Evolutionary conservation across 805 yeast genomes (phyloP).

Genomic region (Yarrowia sp.): DNA sequence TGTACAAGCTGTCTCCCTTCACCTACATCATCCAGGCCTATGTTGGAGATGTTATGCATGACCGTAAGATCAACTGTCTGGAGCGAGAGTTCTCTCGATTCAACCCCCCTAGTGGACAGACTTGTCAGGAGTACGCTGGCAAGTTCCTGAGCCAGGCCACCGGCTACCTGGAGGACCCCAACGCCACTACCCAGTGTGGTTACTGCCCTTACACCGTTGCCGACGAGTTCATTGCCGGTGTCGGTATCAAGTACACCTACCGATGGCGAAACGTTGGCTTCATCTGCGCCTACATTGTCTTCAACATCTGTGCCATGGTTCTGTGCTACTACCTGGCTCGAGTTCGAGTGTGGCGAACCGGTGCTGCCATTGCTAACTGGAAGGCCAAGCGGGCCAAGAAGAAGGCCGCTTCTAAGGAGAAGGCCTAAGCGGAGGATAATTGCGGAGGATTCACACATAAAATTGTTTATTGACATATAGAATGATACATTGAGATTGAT

Average conservation of each 20-base stretch:
- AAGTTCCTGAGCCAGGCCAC: slow-evolving; percentile 53
- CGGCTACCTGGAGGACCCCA: slow-evolving; percentile 67
- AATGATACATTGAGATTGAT: slow-evolving; percentile 27
- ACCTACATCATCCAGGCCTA: slow-evolving; percentile 72
- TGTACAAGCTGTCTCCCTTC: slow-evolving; percentile 75
- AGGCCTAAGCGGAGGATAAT: slow-evolving; percentile 17
- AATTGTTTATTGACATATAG: slow-evolving; percentile 25
- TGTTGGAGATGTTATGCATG: slow-evolving; percentile 58
- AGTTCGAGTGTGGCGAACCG: slow-evolving; percentile 42
- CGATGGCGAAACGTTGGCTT: slow-evolving; percentile 75
- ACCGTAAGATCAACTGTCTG: slow-evolving; percentile 59
- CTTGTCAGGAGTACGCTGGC: slow-evolving; percentile 66
- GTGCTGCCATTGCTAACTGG: slow-evolving; percentile 32
- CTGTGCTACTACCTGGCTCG: slow-evolving; percentile 48
- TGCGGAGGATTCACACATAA: slow-evolving; percentile 22
- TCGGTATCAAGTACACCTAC: slow-evolving; percentile 55
- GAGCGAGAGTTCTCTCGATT: slow-evolving; percentile 58
- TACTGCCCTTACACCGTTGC: slow-evolving; percentile 54
- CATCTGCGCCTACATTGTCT: slow-evolving; percentile 61
- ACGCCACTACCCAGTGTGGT: slow-evolving; percentile 54
- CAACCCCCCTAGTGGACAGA: slow-evolving; percentile 64
- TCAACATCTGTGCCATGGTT: slow-evolving; percentile 56
- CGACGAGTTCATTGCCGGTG: slow-evolving; percentile 54
- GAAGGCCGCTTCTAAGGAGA: slow-evolving; percentile 7
- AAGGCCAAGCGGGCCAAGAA: slow-evolving; percentile 37